Percentiles rank a stretch among this genome's conserved stretches.
phyloP scores from a whole-genome alignment of 2,329 filamentous ascomycete genomes.

The Hysterium pulicare region DNA sequence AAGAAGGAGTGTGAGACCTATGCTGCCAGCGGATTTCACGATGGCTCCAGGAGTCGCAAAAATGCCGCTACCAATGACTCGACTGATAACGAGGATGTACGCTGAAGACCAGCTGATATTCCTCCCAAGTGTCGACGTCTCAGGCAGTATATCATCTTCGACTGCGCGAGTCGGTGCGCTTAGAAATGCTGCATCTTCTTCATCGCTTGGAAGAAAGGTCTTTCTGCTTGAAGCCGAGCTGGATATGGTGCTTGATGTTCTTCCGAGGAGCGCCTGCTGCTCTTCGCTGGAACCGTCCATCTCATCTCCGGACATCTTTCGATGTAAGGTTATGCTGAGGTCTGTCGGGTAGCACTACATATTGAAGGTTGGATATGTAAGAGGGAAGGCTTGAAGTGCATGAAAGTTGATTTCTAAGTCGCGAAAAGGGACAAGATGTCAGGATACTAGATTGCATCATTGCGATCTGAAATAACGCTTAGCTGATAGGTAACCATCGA shows the following conservation, averaged over 20 bases:
- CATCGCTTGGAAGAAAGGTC: not conserved
- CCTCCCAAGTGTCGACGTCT: conserved; percentile 56
- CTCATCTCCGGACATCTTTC: not conserved
- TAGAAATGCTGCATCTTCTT: not conserved
- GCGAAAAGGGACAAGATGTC: not conserved
- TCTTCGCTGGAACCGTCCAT: not conserved
- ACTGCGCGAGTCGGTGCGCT: conserved; percentile 28
- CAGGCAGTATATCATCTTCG: conserved; percentile 59
- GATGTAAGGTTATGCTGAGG: not conserved
- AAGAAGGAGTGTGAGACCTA: conserved; percentile 59
- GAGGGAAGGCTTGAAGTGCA: not conserved
- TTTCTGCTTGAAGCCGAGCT: not conserved
- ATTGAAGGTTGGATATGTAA: not conserved
- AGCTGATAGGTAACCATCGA: not conserved
- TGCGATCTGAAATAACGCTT: not conserved
- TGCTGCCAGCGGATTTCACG: conserved; percentile 62
- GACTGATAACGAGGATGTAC: conserved; percentile 65
- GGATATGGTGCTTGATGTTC: not conserved
- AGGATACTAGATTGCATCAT: not conserved
- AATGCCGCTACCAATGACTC: conserved; percentile 68
- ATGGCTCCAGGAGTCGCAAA: conserved; percentile 70
- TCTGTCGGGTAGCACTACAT: not conserved
- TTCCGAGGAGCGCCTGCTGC: not conserved
- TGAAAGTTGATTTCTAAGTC: not conserved
- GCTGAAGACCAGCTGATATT: conserved; percentile 61